Evolutionary conservation across 176 grass and related monocot species (phyloP), one percentile per base, ranked within the genome.

Genomic region (Leersia perrieri): DNA sequence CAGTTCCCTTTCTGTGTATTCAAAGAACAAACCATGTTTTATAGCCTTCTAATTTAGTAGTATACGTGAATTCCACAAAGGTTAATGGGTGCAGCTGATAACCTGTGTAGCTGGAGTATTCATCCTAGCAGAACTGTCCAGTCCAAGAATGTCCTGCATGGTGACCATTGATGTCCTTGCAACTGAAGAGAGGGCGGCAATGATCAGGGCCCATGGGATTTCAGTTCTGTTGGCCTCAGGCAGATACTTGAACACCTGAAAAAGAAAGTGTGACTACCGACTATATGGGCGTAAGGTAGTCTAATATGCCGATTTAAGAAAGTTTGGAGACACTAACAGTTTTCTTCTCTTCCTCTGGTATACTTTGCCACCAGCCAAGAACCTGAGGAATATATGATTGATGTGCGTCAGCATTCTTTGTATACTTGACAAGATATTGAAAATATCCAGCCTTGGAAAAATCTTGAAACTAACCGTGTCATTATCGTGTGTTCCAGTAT

Each of bases 401-500:
- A 41, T 42, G 18, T 34, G 22, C 31, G 36, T 63, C 79, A 87
- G 16, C 27, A 33, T 66, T 55, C 14, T 30, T 55, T 41, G 39
- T 73, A 8, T 63, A 63, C 30, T 32, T 41, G 44, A n/a, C 38
- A 72, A 33, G 20, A 28, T 41, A 57, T 49, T 57, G 22, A 30
- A 40, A 69, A 27, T 15, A 16, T 33, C 3, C 40, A 60, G 25
- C n/a, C 20, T 15, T 41, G 27, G 35, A 11, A 72, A 51, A 79
- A 12, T 39, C 74, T 4, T 63, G 18, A 25, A 70, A 85, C 87
- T 87, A 69, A 98, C 95, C 33, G 95, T 98, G 67, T 98, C 92
- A 65, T 98, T 98, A 70, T 98, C 95, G 84, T 98, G 95, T 49
- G 95, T 98, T 85, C 95, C 95, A 63, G 95, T 98, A 63, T 98